Evolutionary conservation across 148 eudicot species (phyloP), one percentile per base, ranked within the genome.

Genomic region (Amaranthus hypochondriacus): DNA sequence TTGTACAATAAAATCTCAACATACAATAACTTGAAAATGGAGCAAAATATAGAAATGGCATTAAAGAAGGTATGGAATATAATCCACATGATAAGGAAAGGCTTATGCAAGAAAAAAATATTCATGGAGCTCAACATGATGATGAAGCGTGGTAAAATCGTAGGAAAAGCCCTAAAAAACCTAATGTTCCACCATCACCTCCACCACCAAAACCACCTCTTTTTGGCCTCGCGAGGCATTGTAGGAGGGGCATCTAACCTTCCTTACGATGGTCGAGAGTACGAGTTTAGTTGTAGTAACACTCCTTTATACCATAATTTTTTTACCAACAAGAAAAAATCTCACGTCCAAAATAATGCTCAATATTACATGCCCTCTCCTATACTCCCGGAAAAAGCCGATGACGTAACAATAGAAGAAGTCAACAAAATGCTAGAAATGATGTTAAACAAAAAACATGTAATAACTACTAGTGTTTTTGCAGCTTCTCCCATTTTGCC

Each of bases 271-370:
- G 21, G 5, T 21, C 65, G 58, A 4, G 91, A 92, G 72, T 92
- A 88, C 83, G 96, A 87, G 84, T 92, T 90, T 85, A 92, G 96
- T 74, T 92, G 97, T 80, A 88, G 90, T 48, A 78, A 79, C 83
- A 88, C 85, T 68, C 97, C 97, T 0, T 68, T 77, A 39, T 70
- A 78, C 72, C 82, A 74, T 62, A 51, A 18, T 10, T 81, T 76
- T 75, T 71, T 74, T 58, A 81, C 77, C 77, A 71, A 69, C 43
- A 70, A 73, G 51, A 15, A 66, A 48, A 44, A 15, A 56, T 6
- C 4, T 0, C 66, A 68, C 15, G 50, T 68, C 48, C 52, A 15
- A 2, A 47, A 15, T 2, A 56, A 3, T 18, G 14, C 5, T 5
- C 58, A 50, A 18, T 39, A 4, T 3, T 56, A 56, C 73, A n/a